phyloP scores from a whole-genome alignment of 2,329 filamentous ascomycete genomes.

The Aspergillus pseudoviridinutans region DNA sequence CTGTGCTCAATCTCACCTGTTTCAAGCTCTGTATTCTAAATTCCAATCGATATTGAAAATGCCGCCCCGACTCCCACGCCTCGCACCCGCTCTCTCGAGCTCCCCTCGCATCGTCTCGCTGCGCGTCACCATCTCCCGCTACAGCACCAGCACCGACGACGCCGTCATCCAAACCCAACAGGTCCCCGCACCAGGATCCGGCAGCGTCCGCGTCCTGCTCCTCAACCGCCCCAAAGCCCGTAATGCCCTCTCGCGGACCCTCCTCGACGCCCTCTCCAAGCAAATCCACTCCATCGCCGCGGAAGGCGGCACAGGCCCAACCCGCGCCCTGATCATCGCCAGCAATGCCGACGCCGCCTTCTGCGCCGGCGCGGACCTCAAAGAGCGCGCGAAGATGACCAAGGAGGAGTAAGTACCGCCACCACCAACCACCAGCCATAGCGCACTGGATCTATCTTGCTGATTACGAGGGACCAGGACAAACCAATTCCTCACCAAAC shows the following conservation, averaged over 20 bases:
- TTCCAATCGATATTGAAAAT: conserved; percentile 16
- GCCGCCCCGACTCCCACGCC: conserved; percentile 29
- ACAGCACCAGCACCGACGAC: conserved; percentile 31
- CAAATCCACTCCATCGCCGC: conserved; percentile 69
- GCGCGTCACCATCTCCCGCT: conserved; percentile 30
- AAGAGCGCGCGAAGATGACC: conserved; percentile 75
- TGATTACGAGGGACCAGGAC: conserved; percentile 48
- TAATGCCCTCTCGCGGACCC: conserved; percentile 81
- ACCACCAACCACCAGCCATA: too few relatives aligned
- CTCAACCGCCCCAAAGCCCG: conserved; percentile 80
- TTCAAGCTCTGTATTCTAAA: neutral
- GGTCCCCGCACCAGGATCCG: conserved; percentile 71
- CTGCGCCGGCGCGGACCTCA: conserved; percentile 91
- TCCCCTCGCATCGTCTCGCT: conserved; percentile 16
- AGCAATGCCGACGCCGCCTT: conserved; percentile 84
- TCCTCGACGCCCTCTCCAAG: conserved; percentile 67
- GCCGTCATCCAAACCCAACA: conserved; percentile 63
- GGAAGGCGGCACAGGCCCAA: conserved; percentile 56
- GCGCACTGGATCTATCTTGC: too few relatives aligned
- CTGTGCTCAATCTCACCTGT: conserved; percentile 3
- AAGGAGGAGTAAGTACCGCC: conserved; percentile 63
- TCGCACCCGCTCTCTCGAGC: conserved; percentile 19
- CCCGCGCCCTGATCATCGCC: conserved; percentile 76
- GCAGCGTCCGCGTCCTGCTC: conserved; percentile 82
- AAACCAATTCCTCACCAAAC: conserved; percentile 67